Conservation (phyloP, 257 asterid genomes). For the Pogostemon cablin region DNA sequence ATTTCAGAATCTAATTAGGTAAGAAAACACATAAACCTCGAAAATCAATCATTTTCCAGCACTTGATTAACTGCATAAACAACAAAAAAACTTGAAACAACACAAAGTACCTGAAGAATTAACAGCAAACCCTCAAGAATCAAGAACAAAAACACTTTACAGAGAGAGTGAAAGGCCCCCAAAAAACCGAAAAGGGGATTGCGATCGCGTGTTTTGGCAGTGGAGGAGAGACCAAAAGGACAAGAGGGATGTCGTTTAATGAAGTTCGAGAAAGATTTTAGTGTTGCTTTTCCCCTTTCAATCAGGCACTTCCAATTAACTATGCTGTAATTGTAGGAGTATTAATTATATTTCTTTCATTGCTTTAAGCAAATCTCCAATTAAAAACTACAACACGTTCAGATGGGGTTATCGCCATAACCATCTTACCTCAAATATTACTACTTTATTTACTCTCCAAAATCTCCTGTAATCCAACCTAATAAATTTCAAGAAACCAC, state of each 20-base stretch:
- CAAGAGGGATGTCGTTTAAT: slow-evolving; percentile 30
- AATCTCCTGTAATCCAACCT: slow-evolving; percentile 43
- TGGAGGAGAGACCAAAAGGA: slow-evolving; percentile 44
- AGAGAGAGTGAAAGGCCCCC: slow-evolving; percentile 31
- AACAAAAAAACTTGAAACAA: not conserved
- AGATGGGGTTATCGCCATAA: slow-evolving; percentile 26
- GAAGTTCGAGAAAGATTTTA: slow-evolving; percentile 37
- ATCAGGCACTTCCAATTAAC: slow-evolving; percentile 30
- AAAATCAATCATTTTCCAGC: not conserved
- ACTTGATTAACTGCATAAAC: slow-evolving; percentile 9
- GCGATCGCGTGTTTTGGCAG: slow-evolving; percentile 32
- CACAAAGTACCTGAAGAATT: slow-evolving; percentile 43
- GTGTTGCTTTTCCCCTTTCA: slow-evolving; percentile 28
- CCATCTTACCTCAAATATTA: slow-evolving; percentile 3
- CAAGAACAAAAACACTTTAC: slow-evolving; percentile 32
- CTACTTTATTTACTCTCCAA: not conserved
- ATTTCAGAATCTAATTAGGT: not conserved
- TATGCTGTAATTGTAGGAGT: not conserved
- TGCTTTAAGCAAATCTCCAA: not conserved
- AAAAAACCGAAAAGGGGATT: slow-evolving; percentile 4
- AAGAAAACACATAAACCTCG: slow-evolving; percentile 3
- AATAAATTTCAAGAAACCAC: slow-evolving; percentile 30
- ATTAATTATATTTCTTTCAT: not conserved
- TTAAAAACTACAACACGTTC: slow-evolving; percentile 17
- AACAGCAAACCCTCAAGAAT: slow-evolving; percentile 24